Percentiles rank a stretch among this genome's conserved stretches.
phyloP scores from a whole-genome alignment of 305 asterid genomes.

The Fraxinus floribunda region DNA sequence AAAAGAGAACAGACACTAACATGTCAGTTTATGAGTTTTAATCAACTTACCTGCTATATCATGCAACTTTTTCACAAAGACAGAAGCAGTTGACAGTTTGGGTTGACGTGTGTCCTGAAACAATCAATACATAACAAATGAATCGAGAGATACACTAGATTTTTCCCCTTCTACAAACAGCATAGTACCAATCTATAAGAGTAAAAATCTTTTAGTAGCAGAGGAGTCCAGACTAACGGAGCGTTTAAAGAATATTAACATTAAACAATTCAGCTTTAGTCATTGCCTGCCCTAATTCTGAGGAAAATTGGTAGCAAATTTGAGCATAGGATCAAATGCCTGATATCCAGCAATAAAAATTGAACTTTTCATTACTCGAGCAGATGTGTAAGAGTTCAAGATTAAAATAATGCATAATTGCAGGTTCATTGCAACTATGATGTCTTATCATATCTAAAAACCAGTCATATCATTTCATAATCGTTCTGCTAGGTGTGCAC shows the following conservation, averaged over 20 bases:
- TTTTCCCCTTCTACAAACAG: neutral
- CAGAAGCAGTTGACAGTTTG: slow-evolving; percentile 87
- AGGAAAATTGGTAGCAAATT: slow-evolving; percentile 8
- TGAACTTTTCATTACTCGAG: slow-evolving; percentile 11
- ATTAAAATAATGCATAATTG: slow-evolving; percentile 12
- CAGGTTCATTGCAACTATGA: slow-evolving; percentile 6
- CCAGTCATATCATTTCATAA: slow-evolving; percentile 18
- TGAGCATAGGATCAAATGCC: slow-evolving; percentile 10
- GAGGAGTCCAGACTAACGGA: neutral
- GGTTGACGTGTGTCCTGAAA: slow-evolving; percentile 83
- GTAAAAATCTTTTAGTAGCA: neutral
- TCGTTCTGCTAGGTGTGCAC: slow-evolving; percentile 17
- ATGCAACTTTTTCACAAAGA: slow-evolving; percentile 78
- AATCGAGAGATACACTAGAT: neutral
- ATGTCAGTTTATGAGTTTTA: slow-evolving; percentile 9
- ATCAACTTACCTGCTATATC: slow-evolving; percentile 79
- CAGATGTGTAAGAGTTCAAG: neutral
- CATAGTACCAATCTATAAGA: neutral
- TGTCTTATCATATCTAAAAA: slow-evolving; percentile 5
- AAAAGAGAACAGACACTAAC: neutral
- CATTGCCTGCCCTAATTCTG: neutral
- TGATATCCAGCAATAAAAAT: neutral
- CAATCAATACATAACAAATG: slow-evolving; percentile 14
- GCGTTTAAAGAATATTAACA: neutral
- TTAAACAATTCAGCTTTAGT: neutral